Evolutionary conservation across 164 flowering plant genomes (phyloP).

Genomic region (Dillenia suffruticosa): DNA sequence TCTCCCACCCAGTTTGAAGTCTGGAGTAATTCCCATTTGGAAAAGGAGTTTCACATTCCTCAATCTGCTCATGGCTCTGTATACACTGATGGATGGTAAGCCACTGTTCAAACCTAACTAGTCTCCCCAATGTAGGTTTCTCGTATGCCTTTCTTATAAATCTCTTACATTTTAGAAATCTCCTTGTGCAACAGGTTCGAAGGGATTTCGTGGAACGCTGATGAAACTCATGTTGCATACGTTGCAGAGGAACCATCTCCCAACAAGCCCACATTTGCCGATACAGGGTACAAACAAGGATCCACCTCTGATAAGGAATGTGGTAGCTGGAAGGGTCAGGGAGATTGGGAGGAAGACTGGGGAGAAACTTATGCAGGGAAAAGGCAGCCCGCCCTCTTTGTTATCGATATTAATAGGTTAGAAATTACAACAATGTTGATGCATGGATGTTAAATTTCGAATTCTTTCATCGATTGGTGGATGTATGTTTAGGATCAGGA

Average conservation of each 20-base stretch:
- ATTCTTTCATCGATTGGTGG: too few relatives aligned
- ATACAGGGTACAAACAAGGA: constrained; percentile 58
- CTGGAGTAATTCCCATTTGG: constrained; percentile 67
- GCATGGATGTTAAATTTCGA: too few relatives aligned
- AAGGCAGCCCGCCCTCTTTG: constrained; percentile 85
- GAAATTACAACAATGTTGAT: neutral
- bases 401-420: constrained; percentile 62
- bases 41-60: constrained; percentile 75
- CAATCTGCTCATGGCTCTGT: constrained; percentile 82
- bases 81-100: constrained; percentile 89
- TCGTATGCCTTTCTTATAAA: too few relatives aligned
- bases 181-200: constrained; percentile 61
- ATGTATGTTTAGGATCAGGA: too few relatives aligned
- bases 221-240: constrained; percentile 84
- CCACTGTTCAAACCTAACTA: neutral
- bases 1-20: constrained; percentile 83
- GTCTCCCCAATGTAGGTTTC: neutral
- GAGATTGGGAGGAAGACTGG: constrained; percentile 94
- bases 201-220: constrained; percentile 84
- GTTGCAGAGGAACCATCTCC: constrained; percentile 91
- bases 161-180: too few relatives aligned
- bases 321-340: constrained; percentile 90
- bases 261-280: constrained; percentile 62
- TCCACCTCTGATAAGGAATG: constrained; percentile 60
- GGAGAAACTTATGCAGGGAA: constrained; percentile 93